Base-by-base conservation (phyloP, 1,284 basidiomycete species). In the Stygiomarasmius scandens region DNA sequence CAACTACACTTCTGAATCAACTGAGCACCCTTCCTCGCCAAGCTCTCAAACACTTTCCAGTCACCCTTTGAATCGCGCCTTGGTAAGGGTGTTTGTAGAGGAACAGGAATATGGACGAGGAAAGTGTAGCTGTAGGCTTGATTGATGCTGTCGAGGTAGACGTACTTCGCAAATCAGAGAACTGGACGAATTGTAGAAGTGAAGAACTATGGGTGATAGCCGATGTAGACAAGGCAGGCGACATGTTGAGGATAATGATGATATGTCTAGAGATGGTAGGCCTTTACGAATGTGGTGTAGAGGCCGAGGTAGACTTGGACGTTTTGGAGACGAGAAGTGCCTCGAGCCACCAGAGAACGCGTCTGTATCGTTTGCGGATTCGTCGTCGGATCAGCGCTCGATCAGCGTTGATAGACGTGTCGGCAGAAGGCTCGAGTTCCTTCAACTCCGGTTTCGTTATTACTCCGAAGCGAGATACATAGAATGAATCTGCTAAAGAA, bases 1-100 rank as follows among this genome's bases (percentile, higher is more conserved):
- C 95, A 95, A 58, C 90, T 93, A 69, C 93, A 97, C 74, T 99
- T 96, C 56, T 96, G 96, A 34, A 83, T 84, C 24, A 98, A 80
- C 8, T 97, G 96, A 20, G 98, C 91, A 0, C 97, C 97, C 49
- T 78, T 83, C 52, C 92, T 77, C 23, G 96, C 86, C 2, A 99
- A 77, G 53, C 85, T 75, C 57, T 89, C 86, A 63, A 98, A 93
- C 64, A 90, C 89, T 55, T 79, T 83, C 71, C 90, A 84, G 66
- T 95, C 92, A 58, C 93, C 90, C 32, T 80, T 77, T 89, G 86
- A 41, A 98, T 85, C 2, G 90, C 93, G 62, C 88, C 85, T 1
- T 87, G 82, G 62, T 90, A 92, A 5, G 83, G 83, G 66, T 92
- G 89, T 1, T 8, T 8, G 32, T 34, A 34, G 8, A 14, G 32